These are phyloP conservation scores for Erigeron philadelphicus DNA, from an alignment of 140 eudicot genomes.

Conservation along the genomic window DNA sequence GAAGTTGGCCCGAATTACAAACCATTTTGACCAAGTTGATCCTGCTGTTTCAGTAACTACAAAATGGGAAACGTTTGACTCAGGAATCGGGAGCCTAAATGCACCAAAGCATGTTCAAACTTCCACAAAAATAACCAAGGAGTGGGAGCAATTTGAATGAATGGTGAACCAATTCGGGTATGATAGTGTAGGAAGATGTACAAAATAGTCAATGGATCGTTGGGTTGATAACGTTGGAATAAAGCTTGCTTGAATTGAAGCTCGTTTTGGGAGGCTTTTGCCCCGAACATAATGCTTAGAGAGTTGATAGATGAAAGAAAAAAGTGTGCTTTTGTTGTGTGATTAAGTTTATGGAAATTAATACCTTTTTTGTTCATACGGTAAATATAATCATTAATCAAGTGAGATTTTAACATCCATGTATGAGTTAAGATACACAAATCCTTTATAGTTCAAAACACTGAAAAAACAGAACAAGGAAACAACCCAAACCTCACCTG, in stretches of 20 bases:
- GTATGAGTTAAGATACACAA: neutral
- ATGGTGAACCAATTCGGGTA: neutral
- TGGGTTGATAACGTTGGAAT: slow-evolving; percentile 22
- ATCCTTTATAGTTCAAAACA: neutral
- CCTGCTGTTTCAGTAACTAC: slow-evolving; percentile 24
- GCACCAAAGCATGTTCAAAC: slow-evolving; percentile 27
- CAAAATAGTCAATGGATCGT: slow-evolving; percentile 13
- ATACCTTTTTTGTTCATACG: neutral
- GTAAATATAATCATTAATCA: slow-evolving; percentile 4
- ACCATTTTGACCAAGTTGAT: slow-evolving; percentile 9
- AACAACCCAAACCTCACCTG: neutral
- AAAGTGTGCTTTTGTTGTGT: slow-evolving; percentile 14
- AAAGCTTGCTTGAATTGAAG: slow-evolving; percentile 14
- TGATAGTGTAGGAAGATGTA: slow-evolving; percentile 21
- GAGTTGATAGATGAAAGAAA: neutral
- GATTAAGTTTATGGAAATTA: neutral
- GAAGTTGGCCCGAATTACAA: slow-evolving; percentile 30
- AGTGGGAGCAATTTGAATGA: slow-evolving; percentile 45
- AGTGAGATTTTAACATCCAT: slow-evolving; percentile 17
- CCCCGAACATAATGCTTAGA: slow-evolving; percentile 3
- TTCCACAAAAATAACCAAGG: slow-evolving; percentile 33
- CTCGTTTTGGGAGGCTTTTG: slow-evolving; percentile 14
- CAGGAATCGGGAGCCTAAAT: slow-evolving; percentile 34
- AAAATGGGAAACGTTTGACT: slow-evolving; percentile 48
- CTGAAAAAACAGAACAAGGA: neutral